Percentiles rank a stretch among this genome's conserved stretches.
Evolutionary conservation across 139 green algal species (phyloP).

Genomic region (Deuterostichococcus epilithicus): DNA sequence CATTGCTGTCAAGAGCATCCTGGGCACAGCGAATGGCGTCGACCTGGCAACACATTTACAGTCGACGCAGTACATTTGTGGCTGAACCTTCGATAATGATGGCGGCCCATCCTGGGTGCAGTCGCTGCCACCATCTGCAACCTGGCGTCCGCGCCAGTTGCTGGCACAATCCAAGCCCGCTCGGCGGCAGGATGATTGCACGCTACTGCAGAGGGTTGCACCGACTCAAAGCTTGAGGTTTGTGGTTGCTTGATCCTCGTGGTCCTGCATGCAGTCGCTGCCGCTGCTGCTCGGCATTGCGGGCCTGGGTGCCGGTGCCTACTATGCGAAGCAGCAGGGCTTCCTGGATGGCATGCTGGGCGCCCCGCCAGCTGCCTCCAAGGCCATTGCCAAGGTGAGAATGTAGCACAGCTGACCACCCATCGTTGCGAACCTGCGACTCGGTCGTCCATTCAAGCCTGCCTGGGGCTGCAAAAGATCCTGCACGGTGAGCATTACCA

Average conservation of each 20-base stretch:
- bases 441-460: neutral
- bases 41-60: no score
- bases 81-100: no score
- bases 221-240: neutral
- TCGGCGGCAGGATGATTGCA: no score
- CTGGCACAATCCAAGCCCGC: no score
- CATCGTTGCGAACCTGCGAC: neutral
- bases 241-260: neutral
- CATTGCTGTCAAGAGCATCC: no score
- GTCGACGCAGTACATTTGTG: no score
- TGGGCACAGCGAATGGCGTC: no score
- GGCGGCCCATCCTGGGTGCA: no score
- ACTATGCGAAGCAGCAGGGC: conserved; percentile 43
- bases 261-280: neutral
- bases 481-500: no score
- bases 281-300: conserved; percentile 22
- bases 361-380: conserved; percentile 8
- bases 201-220: neutral
- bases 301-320: conserved; percentile 29
- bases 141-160: no score
- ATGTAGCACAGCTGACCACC: neutral
- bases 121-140: no score
- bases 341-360: conserved; percentile 36
- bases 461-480: no score
- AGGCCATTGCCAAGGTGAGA: neutral